Conservation (phyloP, 805 yeast genomes). For the Saccharomycopsis microspora region DNA sequence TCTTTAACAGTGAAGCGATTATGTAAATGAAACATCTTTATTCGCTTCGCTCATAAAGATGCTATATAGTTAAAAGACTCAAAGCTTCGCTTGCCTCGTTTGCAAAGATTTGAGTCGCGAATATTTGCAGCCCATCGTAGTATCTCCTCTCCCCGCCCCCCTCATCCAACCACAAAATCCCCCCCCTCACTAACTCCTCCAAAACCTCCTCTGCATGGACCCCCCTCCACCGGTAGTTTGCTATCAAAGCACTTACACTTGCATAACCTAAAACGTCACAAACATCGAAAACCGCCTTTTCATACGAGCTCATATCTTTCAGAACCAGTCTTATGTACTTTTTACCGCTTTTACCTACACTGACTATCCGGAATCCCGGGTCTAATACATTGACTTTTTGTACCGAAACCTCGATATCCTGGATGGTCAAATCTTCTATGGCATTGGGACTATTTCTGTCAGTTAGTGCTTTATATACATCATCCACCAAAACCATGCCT, state of each 20-base stretch:
- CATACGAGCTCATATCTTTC: slow-evolving; percentile 55
- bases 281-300: slow-evolving; percentile 57
- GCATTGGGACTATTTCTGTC: slow-evolving; percentile 18
- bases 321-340: slow-evolving; percentile 55
- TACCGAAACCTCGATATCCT: slow-evolving; percentile 49
- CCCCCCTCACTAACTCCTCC: slow-evolving; percentile 71
- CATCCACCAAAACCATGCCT: slow-evolving; percentile 60
- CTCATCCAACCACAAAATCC: slow-evolving; percentile 65
- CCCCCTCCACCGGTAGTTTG: slow-evolving; percentile 66
- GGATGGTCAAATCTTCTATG: slow-evolving; percentile 25
- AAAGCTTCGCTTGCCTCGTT: no score
- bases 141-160: slow-evolving; percentile 23
- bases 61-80: no score
- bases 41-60: no score
- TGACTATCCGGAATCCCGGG: slow-evolving; percentile 54
- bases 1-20: no score
- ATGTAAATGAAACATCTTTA: no score
- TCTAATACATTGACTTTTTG: slow-evolving; percentile 47
- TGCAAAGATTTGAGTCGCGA: no score
- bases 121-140: no score
- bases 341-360: slow-evolving; percentile 36
- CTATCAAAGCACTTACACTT: slow-evolving; percentile 48
- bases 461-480: slow-evolving; percentile 29
- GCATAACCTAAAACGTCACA: slow-evolving; percentile 74
- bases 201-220: slow-evolving; percentile 51